Evolutionary conservation across 1,139 yeast genomes (phyloP), one percentile per base, ranked within the genome.

Genomic region (Zygoascus sp.): DNA sequence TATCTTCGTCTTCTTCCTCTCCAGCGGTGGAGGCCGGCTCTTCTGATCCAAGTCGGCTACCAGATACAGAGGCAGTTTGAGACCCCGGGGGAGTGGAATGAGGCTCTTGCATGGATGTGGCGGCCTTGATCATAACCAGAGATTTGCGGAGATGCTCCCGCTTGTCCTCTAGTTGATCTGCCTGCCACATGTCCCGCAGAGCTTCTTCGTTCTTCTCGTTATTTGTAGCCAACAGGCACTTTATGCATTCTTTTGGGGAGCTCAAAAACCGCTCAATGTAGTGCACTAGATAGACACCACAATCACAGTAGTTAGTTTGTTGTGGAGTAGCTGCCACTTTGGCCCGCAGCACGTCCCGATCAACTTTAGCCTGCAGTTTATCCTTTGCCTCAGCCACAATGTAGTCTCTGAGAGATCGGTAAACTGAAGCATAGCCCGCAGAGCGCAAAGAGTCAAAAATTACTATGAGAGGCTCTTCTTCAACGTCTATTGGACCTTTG

Each of bases 201-300:
- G 49, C 48, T 34, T 48, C 48, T 40, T 51, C 40, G 45, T n/a
- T 46, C 43, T 23, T 40, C 43, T 32, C 47, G 32, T 28, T 47
- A 40, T 22, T 28, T 15, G 45, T 28, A 28, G 44, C 49, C 15
- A 53, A 65, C 87, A 89, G 81, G 10, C 77, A 57, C 30, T 64
- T 61, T 34, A 80, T 72, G 50, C 86, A 79, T 37, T 61, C 69
- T 0, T 61, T 61, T 0, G 82, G 79, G 42, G 75, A 66, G 32
- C 70, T 66, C 44, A 87, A 69, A 69, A 90, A 84, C 56, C 76
- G 77, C 51, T 77, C 75, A 19, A 86, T 77, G 58, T 87, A 92
- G 58, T 83, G 83, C 21, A 94, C 82, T 4, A 92, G 85, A 67
- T 87, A 97, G 19, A 94, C 80, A 1, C 99, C 99, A 68, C 99